phyloP scores from a whole-genome alignment of 371 early-diverging fungal genomes.

The Capillidium heterosporum region DNA sequence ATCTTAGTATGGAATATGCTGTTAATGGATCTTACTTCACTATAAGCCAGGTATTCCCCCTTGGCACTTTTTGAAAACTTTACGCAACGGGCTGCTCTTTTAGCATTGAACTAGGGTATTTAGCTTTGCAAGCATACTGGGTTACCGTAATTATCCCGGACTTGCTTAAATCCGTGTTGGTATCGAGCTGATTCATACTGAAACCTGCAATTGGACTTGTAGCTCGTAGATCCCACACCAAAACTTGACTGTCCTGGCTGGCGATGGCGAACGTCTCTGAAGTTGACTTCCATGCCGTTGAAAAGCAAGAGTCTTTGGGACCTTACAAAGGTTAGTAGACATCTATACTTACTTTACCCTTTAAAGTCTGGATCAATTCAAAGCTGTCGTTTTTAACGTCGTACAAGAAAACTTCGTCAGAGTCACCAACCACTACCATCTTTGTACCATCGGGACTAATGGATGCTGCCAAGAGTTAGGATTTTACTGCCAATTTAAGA shows the following conservation, averaged over 20 bases:
- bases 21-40: constrained; percentile 37
- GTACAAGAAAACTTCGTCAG: constrained; percentile 64
- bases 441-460: constrained; percentile 68
- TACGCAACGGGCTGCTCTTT: constrained; percentile 65
- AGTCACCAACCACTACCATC: constrained; percentile 75
- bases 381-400: constrained; percentile 40
- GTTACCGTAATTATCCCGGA: neutral
- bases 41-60: constrained; percentile 59
- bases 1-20: neutral
- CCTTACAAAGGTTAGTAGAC: constrained; percentile 5
- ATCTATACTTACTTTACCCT: constrained; percentile 15
- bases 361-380: constrained; percentile 37
- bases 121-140: neutral
- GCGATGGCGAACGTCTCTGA: constrained; percentile 60
- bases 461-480: constrained; percentile 21
- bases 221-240: constrained; percentile 55
- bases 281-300: constrained; percentile 61
- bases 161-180: neutral
- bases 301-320: constrained; percentile 38
- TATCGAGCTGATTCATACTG: constrained; percentile 19
- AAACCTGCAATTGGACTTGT: constrained; percentile 24
- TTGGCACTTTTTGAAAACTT: constrained; percentile 65
- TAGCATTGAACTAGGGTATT: constrained; percentile 27
- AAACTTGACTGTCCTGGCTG: constrained; percentile 62
- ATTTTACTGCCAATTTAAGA: neutral